phyloP scores from a whole-genome alignment of 306 rosid species.

The Inga oerstediana region DNA sequence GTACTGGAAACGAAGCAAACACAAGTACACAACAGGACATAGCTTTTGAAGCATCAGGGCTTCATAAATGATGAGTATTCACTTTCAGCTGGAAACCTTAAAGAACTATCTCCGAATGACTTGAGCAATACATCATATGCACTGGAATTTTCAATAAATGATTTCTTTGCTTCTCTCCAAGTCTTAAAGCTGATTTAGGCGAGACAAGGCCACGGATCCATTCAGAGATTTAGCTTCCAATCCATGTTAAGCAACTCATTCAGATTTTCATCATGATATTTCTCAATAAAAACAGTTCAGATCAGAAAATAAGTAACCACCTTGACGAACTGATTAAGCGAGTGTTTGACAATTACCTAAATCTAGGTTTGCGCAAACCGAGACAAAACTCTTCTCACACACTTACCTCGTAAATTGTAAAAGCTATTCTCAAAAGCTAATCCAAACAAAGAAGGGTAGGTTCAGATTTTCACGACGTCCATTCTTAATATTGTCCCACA shows the following conservation, averaged over 20 bases:
- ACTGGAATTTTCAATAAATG: neutral
- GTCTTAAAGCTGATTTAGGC: neutral
- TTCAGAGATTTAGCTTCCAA: slow-evolving; percentile 6
- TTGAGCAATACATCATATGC: neutral
- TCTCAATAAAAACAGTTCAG: neutral
- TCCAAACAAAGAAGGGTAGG: neutral
- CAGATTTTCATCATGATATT: neutral
- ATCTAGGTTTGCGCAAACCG: too few species aligned
- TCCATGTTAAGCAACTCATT: neutral
- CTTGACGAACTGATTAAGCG: neutral
- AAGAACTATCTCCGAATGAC: neutral
- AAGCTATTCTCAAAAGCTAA: too few species aligned
- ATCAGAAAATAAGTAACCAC: neutral
- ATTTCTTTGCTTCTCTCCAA: neutral
- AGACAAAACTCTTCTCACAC: too few species aligned
- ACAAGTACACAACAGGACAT: neutral
- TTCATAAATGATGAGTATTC: neutral
- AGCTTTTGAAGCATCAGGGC: neutral
- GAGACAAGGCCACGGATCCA: neutral
- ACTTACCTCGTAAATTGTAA: too few species aligned
- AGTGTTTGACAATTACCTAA: too few species aligned
- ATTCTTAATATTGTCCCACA: neutral
- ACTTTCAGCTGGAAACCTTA: neutral
- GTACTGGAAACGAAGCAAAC: neutral
- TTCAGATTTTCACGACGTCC: neutral